A percentile compares a stretch with the other conserved stretches of the same genome.
These are phyloP conservation scores for Saccharomycopsis fibuligera DNA, from an alignment of 805 yeast species.

Conservation along the genomic window DNA sequence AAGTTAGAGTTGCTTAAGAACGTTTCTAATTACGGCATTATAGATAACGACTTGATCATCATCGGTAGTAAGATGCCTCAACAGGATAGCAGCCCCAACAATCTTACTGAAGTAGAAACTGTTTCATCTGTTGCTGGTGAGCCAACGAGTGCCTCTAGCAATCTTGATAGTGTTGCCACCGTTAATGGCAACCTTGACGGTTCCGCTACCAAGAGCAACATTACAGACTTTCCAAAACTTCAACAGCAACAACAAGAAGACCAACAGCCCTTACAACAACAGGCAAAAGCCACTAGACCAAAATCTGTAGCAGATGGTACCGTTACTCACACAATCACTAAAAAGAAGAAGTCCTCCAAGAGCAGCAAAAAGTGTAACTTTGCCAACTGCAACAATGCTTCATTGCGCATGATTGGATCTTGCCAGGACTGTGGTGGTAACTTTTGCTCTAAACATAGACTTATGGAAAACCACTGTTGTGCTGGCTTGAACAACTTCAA, in stretches of 20 bases:
- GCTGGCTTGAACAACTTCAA: constrained; percentile 73
- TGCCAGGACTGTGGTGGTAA: constrained; percentile 80
- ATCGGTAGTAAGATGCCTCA: constrained; percentile 18
- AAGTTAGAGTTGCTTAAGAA: constrained; percentile 18
- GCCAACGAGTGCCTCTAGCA: background rate
- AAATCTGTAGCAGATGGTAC: constrained; percentile 5
- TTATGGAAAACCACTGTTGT: constrained; percentile 80
- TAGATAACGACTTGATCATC: constrained; percentile 13
- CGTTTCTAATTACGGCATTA: constrained; percentile 15
- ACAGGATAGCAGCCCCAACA: background rate
- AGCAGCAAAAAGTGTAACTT: constrained; percentile 46
- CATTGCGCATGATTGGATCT: constrained; percentile 65
- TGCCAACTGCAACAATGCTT: constrained; percentile 54
- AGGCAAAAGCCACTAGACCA: background rate
- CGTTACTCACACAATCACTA: constrained; percentile 10
- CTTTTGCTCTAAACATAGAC: constrained; percentile 80
- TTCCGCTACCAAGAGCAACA: background rate
- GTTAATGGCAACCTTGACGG: background rate
- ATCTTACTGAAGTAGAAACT: background rate
- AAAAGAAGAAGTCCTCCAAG: constrained; percentile 23
- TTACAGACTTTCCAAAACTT: background rate
- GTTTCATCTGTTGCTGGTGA: background rate
- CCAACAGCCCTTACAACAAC: background rate
- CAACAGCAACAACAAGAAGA: background rate
- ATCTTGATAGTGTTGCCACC: background rate